Evolutionary conservation across 805 yeast species (phyloP).

Genomic region (Wickerhamiella domercqiae): DNA sequence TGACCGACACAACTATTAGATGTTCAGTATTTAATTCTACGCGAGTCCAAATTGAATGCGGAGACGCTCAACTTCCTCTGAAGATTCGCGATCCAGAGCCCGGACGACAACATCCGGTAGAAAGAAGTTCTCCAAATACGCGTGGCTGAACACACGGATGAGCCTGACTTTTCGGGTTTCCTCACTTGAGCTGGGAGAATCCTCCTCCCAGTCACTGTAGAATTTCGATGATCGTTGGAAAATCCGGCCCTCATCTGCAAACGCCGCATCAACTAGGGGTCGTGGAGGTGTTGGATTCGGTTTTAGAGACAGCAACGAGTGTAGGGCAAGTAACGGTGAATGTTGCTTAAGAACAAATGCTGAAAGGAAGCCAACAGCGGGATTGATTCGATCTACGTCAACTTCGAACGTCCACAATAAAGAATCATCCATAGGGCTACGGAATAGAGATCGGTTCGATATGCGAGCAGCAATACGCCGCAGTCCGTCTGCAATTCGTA

Average conservation of each 20-base stretch:
- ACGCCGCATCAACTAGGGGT: constrained; percentile 11
- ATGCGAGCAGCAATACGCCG: neutral
- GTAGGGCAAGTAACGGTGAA: constrained; percentile 3
- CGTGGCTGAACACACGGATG: constrained; percentile 8
- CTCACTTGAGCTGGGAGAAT: constrained; percentile 1
- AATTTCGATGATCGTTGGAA: constrained; percentile 9
- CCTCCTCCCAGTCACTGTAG: constrained; percentile 16
- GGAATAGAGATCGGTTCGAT: constrained; percentile 7
- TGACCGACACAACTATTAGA: too few species aligned
- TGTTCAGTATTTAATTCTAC: neutral
- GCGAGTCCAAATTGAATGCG: neutral
- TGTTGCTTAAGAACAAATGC: constrained; percentile 17
- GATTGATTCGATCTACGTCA: constrained; percentile 14
- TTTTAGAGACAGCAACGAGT: constrained; percentile 4
- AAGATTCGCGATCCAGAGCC: constrained; percentile 8
- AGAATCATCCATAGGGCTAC: constrained; percentile 15
- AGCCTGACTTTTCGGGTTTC: neutral
- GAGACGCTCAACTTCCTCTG: neutral
- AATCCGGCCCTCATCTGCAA: constrained; percentile 15
- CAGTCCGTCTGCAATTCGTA: constrained; percentile 1
- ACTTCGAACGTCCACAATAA: constrained; percentile 18
- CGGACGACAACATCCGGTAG: constrained; percentile 5
- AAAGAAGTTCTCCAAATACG: constrained; percentile 4
- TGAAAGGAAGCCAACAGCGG: constrained; percentile 17
- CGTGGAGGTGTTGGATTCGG: constrained; percentile 6